Evolutionary conservation across 2,329 filamentous ascomycete genomes (phyloP).

Genomic region (Whalleya microplaca): DNA sequence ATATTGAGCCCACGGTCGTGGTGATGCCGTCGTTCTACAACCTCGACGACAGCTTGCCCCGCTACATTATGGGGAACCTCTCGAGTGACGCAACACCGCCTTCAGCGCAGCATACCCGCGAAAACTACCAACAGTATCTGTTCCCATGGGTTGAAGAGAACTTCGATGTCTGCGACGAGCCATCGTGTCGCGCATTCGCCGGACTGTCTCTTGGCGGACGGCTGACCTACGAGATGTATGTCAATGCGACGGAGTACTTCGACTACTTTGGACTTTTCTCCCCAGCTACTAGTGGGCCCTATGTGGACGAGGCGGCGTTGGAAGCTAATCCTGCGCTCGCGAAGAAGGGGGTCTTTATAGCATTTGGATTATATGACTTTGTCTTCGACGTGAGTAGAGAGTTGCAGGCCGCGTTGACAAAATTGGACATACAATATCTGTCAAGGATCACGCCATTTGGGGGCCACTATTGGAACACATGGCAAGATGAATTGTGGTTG

Average conservation of each 20-base stretch:
- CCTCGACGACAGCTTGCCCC: conserved; percentile 24
- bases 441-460: conserved; percentile 32
- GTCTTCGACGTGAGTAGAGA: conserved; percentile 27
- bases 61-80: conserved; percentile 33
- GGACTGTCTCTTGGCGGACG: conserved; percentile 34
- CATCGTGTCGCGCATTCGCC: conserved; percentile 34
- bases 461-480: conserved; percentile 37
- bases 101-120: conserved; percentile 23
- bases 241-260: conserved; percentile 36
- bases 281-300: conserved; percentile 26
- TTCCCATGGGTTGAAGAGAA: conserved; percentile 34
- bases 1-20: conserved; percentile 35
- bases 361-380: conserved; percentile 35
- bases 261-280: conserved; percentile 37
- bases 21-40: conserved; percentile 38
- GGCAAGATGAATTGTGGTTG: conserved; percentile 36
- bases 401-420: conserved; percentile 30
- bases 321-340: conserved; percentile 23
- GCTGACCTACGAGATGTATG: conserved; percentile 38
- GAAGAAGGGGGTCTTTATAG: conserved; percentile 31
- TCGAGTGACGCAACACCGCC: conserved; percentile 22
- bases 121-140: conserved; percentile 33
- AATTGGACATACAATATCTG: conserved; percentile 20
- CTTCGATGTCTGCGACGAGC: conserved; percentile 29
- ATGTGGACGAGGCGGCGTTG: conserved; percentile 20